Evolutionary conservation across 108 stramenopile species (phyloP).

Genomic region (Stephanodiscus triporus): DNA sequence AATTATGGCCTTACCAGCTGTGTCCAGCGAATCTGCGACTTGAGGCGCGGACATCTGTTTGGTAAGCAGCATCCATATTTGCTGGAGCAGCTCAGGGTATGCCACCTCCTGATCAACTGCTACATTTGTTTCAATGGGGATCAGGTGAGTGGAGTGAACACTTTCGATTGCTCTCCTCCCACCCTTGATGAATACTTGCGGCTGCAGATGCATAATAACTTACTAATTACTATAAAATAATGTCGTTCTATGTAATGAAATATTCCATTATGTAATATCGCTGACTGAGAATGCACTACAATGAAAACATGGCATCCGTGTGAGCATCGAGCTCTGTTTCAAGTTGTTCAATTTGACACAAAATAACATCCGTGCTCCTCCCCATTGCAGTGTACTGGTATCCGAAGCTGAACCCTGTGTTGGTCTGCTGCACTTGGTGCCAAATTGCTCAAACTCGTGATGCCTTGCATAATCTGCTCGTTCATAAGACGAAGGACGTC

Average conservation of each 20-base stretch:
- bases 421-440: not conserved
- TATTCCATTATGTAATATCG: not conserved
- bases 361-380: not conserved
- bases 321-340: not conserved
- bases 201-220: no score
- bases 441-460: not conserved
- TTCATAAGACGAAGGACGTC: not conserved
- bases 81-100: conserved; percentile 22
- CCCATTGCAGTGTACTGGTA: not conserved
- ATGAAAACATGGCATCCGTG: not conserved
- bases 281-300: no score
- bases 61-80: conserved; percentile 9
- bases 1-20: conserved; percentile 13
- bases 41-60: not conserved
- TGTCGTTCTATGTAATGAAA: not conserved
- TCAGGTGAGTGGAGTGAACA: no score
- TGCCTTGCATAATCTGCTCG: not conserved
- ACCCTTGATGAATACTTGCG: no score
- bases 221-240: no score
- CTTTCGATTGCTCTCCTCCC: no score
- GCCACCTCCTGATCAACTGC: conserved; percentile 20
- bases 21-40: not conserved
- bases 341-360: not conserved
- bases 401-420: not conserved
- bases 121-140: conserved; percentile 24